Base-by-base conservation (phyloP, 2,329 filamentous ascomycete species). In the Monilinia fructicola region DNA sequence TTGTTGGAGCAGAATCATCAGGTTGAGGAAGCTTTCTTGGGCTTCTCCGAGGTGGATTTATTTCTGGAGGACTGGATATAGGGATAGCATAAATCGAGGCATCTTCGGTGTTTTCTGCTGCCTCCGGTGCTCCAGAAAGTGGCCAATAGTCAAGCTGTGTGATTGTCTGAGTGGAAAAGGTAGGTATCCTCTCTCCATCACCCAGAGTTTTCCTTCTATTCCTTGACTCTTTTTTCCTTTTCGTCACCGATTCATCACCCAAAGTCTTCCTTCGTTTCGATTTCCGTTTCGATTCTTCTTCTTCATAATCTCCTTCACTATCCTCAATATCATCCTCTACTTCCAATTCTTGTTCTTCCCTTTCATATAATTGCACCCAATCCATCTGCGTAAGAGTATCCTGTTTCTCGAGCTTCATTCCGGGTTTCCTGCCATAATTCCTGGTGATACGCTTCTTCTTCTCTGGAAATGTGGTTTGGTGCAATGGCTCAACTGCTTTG, bases 301-400 rank as follows among this genome's bases (percentile, higher is more conserved):
- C 55, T 42, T 71, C 70, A 64, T 69, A 70, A 23, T 31, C 62
- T 7, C 64, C 68, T 12, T 70, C 66, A 28, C 69, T 66, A 21
- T 60, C 65, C 35, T 61, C 67, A 23, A 69, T 62, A 56, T 69
- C 67, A 16, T 73, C 69, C 11, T 68, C 64, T 16, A 44, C 28
- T 26, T 65, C 46, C 10, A 38, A 48, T 23, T 61, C 54, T 16
- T 14, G 40, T 21, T 56, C 67, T 26, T 59, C 56, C 31, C n/a
- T 48, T 50, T 59, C 62, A 42, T 59, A 42, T 40, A 71, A 46
- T 50, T 60, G 68, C 21, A 73, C 59, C 46, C 68, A 72, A 46
- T 70, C 73, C 67, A 76, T 75, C 65, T 76, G 74, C 28, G 74
- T 76, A 23, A 76, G 72, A 1, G 73, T 76, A 55, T 75, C 71